Evolutionary conservation across 495 filamentous ascomycete genomes (phyloP).

Genomic region (Symbiotaphrina buchneri): DNA sequence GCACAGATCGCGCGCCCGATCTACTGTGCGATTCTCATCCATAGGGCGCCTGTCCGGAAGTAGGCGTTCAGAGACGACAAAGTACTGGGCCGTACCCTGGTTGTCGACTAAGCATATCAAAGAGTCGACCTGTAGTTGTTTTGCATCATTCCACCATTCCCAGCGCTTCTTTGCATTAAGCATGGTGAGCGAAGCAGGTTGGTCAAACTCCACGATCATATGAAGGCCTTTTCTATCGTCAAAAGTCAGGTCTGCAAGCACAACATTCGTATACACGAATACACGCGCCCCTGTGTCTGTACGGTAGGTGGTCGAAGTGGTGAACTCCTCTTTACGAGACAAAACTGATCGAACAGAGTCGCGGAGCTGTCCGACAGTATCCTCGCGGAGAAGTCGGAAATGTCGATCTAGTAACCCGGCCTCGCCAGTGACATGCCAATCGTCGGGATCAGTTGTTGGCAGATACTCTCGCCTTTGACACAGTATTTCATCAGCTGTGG

Average conservation of each 20-base stretch:
- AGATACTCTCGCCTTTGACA: slow-evolving; percentile 31
- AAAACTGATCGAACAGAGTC: slow-evolving; percentile 27
- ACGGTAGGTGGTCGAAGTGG: not conserved
- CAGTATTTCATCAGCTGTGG: slow-evolving; percentile 35
- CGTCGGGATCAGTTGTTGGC: slow-evolving; percentile 25
- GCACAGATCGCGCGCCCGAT: too few relatives aligned
- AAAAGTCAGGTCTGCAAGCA: slow-evolving; percentile 17
- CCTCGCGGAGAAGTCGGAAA: slow-evolving; percentile 44
- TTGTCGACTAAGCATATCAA: slow-evolving; percentile 33
- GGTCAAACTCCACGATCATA: slow-evolving; percentile 28
- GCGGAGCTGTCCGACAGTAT: slow-evolving; percentile 36
- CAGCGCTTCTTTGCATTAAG: slow-evolving; percentile 14
- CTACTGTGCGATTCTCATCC: too few relatives aligned
- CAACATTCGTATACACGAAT: slow-evolving; percentile 12
- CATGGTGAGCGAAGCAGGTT: slow-evolving; percentile 14
- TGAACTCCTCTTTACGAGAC: not conserved
- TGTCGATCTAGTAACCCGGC: slow-evolving; percentile 42
- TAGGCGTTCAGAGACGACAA: slow-evolving; percentile 20
- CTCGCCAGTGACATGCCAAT: slow-evolving; percentile 33
- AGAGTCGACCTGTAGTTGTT: slow-evolving; percentile 28
- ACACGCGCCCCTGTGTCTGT: slow-evolving; percentile 11
- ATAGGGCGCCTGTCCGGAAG: slow-evolving; percentile 1
- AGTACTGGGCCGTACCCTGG: slow-evolving; percentile 26
- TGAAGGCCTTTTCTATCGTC: slow-evolving; percentile 27
- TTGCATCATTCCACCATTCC: slow-evolving; percentile 38